Base-by-base conservation (phyloP, 345 rosid species). In the Gynandropsis gynandra region DNA sequence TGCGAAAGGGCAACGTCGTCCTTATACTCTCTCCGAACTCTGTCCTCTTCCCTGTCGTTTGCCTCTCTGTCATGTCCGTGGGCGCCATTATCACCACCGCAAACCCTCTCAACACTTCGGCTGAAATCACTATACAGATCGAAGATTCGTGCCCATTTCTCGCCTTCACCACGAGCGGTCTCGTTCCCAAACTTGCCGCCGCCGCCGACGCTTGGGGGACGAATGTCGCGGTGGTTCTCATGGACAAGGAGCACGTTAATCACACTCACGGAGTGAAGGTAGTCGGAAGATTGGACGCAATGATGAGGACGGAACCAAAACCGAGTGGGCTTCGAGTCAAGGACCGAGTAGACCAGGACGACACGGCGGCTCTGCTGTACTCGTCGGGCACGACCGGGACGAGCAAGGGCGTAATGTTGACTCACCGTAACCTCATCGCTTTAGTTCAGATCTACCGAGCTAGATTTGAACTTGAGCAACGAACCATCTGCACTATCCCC, bases 301-400 rank as follows among this genome's bases (percentile, higher is more conserved):
- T 80, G 85, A 67, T 84, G 79, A 70, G 11, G 43, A 73, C 42
- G 48, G 49, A 46, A 3, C 45, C 49, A 3, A 54, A 59, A 39
- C 17, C 34, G 52, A 61, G 54, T 37, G 62, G 39, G 11, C 29
- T 38, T 19, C 82, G 76, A 47, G 72, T 80, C 21, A 77, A 59
- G 61, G 74, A 80, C 10, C 83, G 83, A 68, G 79, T 90, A 50
- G 18, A 66, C 59, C 83, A 71, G 61, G 73, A 87, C 35, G 96
- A 90, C 67, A 77, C 85, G 13, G 95, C 96, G 13, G 80, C 85
- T 20, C 72, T 90, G 11, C 82, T 90, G 9, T 90, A 87, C 74
- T 90, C 96, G 1, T 90, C 98, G 2, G 95, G 98, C 18, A 90
- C 98, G 15, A 84, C 95, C 21, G 96, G 98, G 36, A 80, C 57